phyloP scores from a whole-genome alignment of 352 stramenopile species.

The Stephanocyclus meneghinianus region DNA sequence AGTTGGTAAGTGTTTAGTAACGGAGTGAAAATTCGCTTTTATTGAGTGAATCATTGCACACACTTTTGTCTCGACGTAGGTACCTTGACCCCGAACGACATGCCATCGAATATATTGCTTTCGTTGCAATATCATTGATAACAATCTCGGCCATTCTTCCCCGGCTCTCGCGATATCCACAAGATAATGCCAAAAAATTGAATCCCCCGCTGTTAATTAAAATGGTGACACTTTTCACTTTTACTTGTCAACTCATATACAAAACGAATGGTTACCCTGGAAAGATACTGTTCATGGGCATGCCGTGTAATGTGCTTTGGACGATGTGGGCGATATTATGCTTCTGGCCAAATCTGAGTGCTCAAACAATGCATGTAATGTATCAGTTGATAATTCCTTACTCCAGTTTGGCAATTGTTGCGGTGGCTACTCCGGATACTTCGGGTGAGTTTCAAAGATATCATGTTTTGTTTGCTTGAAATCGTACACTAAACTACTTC shows the following conservation, averaged over 20 bases:
- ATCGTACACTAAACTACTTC: neutral
- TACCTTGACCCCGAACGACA: slow-evolving; percentile 54
- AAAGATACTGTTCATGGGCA: slow-evolving; percentile 52
- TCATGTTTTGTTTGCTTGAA: neutral
- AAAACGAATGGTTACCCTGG: slow-evolving; percentile 56
- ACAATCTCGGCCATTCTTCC: slow-evolving; percentile 33
- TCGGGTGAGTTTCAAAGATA: slow-evolving; percentile 17
- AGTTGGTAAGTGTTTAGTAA: slow-evolving; percentile 24
- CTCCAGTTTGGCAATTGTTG: slow-evolving; percentile 45
- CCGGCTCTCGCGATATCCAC: slow-evolving; percentile 30
- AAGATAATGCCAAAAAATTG: slow-evolving; percentile 28
- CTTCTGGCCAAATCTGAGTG: slow-evolving; percentile 33
- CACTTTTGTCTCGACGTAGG: neutral
- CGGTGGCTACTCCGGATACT: slow-evolving; percentile 47
- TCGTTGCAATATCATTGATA: slow-evolving; percentile 31
- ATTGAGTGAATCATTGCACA: neutral
- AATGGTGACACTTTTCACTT: slow-evolving; percentile 43
- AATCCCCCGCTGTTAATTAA: slow-evolving; percentile 43
- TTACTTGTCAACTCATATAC: slow-evolving; percentile 43
- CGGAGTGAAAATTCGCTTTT: neutral
- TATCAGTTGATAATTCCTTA: slow-evolving; percentile 52
- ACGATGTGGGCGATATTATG: slow-evolving; percentile 44
- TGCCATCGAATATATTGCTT: slow-evolving; percentile 46
- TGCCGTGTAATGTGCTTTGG: slow-evolving; percentile 63
- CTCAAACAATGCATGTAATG: slow-evolving; percentile 49